Percentiles rank a stretch among this genome's conserved stretches.
Conservation (phyloP, 768 basidiomycete species). For the Suillus cothurnatus region DNA sequence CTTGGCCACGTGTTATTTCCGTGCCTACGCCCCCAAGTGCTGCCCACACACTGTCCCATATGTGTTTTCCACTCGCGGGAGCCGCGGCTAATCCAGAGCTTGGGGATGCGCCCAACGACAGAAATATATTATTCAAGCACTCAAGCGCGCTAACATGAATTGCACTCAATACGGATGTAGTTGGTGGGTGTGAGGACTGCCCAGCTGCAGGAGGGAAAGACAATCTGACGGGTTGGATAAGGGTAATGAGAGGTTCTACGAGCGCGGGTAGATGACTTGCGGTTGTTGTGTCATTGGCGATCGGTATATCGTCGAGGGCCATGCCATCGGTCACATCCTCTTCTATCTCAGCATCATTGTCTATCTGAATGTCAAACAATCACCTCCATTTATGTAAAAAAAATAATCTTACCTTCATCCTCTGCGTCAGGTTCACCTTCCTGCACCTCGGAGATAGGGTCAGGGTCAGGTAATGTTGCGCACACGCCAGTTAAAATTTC, state of each 20-base stretch:
- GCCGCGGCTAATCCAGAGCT: constrained; percentile 46
- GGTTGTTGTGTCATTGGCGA: constrained; percentile 32
- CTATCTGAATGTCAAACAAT: constrained; percentile 40
- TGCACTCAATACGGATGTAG: constrained; percentile 80
- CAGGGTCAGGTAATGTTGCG: constrained; percentile 84
- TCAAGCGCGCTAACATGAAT: constrained; percentile 87
- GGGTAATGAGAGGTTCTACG: constrained; percentile 65
- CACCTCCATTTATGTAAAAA: constrained; percentile 27
- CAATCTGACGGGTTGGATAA: constrained; percentile 74
- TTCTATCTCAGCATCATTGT: constrained; percentile 43
- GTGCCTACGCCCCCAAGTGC: constrained; percentile 62
- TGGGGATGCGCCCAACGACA: constrained; percentile 62
- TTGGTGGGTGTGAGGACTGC: constrained; percentile 82
- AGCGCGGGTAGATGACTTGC: constrained; percentile 54
- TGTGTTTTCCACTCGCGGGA: constrained; percentile 45
- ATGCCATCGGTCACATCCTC: constrained; percentile 28
- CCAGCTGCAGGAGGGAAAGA: constrained; percentile 78
- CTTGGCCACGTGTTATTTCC: constrained; percentile 62
- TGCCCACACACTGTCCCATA: constrained; percentile 72
- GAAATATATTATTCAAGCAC: constrained; percentile 87
- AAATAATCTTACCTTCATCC: constrained; percentile 39
- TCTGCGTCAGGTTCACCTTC: constrained; percentile 37
- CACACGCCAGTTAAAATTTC: constrained; percentile 90
- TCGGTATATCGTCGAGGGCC: constrained; percentile 23
- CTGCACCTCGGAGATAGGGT: constrained; percentile 53